Percentiles rank a stretch among this genome's conserved stretches.
These are phyloP conservation scores for Gonapodya prolifera DNA, from an alignment of 192 early-diverging fungal genomes.

Conservation along the genomic window DNA sequence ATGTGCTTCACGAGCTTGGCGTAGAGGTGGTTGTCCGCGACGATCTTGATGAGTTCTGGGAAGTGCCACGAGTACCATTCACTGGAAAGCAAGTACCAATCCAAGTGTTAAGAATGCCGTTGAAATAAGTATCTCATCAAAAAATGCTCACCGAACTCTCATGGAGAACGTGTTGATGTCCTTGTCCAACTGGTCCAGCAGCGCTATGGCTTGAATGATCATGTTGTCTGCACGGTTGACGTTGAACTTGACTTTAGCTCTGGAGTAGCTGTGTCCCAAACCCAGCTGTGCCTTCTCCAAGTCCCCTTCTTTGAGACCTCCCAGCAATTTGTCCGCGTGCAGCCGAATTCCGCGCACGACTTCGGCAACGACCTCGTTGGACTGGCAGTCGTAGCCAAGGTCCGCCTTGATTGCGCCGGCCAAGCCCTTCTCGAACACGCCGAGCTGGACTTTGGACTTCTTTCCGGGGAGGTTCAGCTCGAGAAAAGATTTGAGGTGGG, in stretches of 20 bases:
- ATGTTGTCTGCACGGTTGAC: slow-evolving; percentile 98
- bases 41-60: slow-evolving; percentile 94
- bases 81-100: slow-evolving; percentile 22
- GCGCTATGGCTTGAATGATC: slow-evolving; percentile 96
- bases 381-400: slow-evolving; percentile 52
- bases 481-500: slow-evolving; percentile 81
- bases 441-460: slow-evolving; percentile 53
- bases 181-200: slow-evolving; percentile 97
- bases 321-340: slow-evolving; percentile 76
- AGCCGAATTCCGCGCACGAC: slow-evolving; percentile 87
- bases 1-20: slow-evolving; percentile 82
- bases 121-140: slow-evolving; percentile 12
- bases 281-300: slow-evolving; percentile 88
- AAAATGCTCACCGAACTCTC: slow-evolving; percentile 54
- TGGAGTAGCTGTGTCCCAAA: slow-evolving; percentile 95
- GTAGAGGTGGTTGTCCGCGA: slow-evolving; percentile 82
- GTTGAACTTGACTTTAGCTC: slow-evolving; percentile 99
- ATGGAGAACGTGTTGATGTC: slow-evolving; percentile 97
- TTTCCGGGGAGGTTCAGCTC: slow-evolving; percentile 89
- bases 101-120: neutral
- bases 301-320: slow-evolving; percentile 85
- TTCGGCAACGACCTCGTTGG: slow-evolving; percentile 75
- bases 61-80: slow-evolving; percentile 99
- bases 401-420: slow-evolving; percentile 50
- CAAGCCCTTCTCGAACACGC: slow-evolving; percentile 78